Evolutionary conservation across 2,329 filamentous ascomycete genomes (phyloP), one percentile per base, ranked within the genome.

Genomic region (Plectosphaerella plurivora): DNA sequence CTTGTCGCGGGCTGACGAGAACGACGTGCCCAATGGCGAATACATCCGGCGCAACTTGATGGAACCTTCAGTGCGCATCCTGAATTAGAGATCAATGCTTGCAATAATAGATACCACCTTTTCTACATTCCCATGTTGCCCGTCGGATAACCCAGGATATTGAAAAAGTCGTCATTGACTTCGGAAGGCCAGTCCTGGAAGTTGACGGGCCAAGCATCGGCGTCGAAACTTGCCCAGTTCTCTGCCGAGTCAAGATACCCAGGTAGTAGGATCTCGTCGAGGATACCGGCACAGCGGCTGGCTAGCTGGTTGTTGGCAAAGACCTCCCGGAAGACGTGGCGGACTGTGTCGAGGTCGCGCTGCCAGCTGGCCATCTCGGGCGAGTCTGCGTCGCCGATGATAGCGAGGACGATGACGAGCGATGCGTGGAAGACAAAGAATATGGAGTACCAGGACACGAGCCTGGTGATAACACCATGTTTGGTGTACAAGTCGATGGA

Each of bases 371-470:
- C 49, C 9, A 62, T 42, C 15, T 65, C 56, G 7, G 57, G 59
- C 4, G 63, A 63, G 36, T 61, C 59, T 4, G 55, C 22, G 41
- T 65, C 61, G 11, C 63, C 63, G 4, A 63, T 51, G 12, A 65
- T 62, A 9, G 62, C 62, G 25, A 67, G 58, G 5, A 59, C 58
- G 12, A 62, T 59, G 45, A 66, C 60, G 2, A 67, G 61, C 33
- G 63, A 63, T 2, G 65, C 64, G 50, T 67, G 65, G 45, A 67
- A 66, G 5, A 66, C 55, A 42, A 65, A 67, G 55, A 60, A 66
- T n/a, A 64, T 60, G 3, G 64, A 62, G 50, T 68, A 68, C 65
- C 64, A 68, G 9, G 61, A 60, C n/a, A 62, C 61, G 9, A 67
- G 57, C 37, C 62, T 56, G 3, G 57, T 61, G 12, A 58, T 56